Conservation (phyloP, 495 filamentous ascomycete genomes). For the Halenospora varia region DNA sequence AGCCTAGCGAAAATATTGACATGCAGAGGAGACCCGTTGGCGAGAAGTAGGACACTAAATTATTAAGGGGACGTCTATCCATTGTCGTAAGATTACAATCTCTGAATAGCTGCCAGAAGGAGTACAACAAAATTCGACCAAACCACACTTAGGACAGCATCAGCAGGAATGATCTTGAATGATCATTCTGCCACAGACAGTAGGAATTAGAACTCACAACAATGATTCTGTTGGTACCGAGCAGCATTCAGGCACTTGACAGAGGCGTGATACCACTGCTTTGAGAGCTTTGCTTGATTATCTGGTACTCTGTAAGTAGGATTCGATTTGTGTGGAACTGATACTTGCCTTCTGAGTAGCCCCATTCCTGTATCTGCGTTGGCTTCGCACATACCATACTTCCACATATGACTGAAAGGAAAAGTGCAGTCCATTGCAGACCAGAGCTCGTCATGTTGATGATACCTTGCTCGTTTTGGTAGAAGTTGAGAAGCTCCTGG, state of each 20-base stretch:
- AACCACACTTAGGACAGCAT: too few relatives aligned
- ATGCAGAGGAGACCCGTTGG: too few relatives aligned
- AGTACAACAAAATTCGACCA: too few relatives aligned
- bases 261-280: constrained; percentile 35
- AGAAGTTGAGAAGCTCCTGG: constrained; percentile 29
- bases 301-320: background rate
- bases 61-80: too few relatives aligned
- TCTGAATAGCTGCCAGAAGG: too few relatives aligned
- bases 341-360: constrained; percentile 23
- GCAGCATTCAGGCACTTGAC: constrained; percentile 30
- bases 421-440: constrained; percentile 37
- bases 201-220: constrained; percentile 26
- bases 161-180: too few relatives aligned
- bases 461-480: constrained; percentile 23
- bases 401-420: constrained; percentile 38
- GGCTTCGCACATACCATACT: constrained; percentile 34
- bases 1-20: too few relatives aligned
- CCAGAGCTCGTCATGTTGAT: constrained; percentile 23
- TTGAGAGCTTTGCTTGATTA: constrained; percentile 30
- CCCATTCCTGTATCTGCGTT: constrained; percentile 28
- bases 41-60: too few relatives aligned
- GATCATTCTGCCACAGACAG: too few relatives aligned
- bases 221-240: constrained; percentile 7
- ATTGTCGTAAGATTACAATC: too few relatives aligned
- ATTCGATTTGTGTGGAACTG: background rate